phyloP scores from a whole-genome alignment of 2,329 filamentous ascomycete species.

The Pyrenophora tritici-repentis region DNA sequence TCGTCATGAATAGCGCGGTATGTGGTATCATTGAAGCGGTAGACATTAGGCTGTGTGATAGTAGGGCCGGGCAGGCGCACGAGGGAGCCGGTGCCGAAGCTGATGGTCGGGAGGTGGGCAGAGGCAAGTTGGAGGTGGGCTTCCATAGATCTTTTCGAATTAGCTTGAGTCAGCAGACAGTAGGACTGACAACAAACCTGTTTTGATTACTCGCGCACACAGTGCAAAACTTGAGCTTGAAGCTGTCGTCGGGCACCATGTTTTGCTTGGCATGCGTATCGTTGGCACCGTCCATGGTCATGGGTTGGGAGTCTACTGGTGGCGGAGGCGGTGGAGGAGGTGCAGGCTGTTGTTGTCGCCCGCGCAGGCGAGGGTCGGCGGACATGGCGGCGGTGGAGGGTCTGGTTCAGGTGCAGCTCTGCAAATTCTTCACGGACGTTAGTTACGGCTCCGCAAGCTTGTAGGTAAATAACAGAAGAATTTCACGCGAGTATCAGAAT shows the following conservation, averaged over 20 bases:
- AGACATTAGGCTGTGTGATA: conserved; percentile 93
- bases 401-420: conserved; percentile 10
- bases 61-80: conserved; percentile 91
- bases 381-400: conserved; percentile 39
- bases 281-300: conserved; percentile 37
- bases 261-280: conserved; percentile 34
- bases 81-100: conserved; percentile 93
- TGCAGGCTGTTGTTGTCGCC: conserved; percentile 52
- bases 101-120: conserved; percentile 89
- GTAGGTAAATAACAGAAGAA: conserved; percentile 3
- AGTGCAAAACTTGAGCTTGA: conserved; percentile 94
- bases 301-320: conserved; percentile 45
- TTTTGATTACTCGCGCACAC: conserved; percentile 99
- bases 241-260: conserved; percentile 57
- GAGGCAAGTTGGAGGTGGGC: conserved; percentile 91
- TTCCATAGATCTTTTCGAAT: conserved; percentile 80
- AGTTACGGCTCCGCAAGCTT: conserved; percentile 19
- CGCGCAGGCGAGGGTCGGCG: conserved; percentile 56
- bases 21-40: conserved; percentile 95
- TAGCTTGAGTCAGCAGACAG: conserved; percentile 8
- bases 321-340: conserved; percentile 57
- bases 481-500: conserved; percentile 42
- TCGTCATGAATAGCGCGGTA: conserved; percentile 96
- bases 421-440: conserved; percentile 35
- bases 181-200: conserved; percentile 62